Evolutionary conservation across 306 rosid genomes (phyloP), one percentile per base, ranked within the genome.

Genomic region (Aeschynomene evenia): DNA sequence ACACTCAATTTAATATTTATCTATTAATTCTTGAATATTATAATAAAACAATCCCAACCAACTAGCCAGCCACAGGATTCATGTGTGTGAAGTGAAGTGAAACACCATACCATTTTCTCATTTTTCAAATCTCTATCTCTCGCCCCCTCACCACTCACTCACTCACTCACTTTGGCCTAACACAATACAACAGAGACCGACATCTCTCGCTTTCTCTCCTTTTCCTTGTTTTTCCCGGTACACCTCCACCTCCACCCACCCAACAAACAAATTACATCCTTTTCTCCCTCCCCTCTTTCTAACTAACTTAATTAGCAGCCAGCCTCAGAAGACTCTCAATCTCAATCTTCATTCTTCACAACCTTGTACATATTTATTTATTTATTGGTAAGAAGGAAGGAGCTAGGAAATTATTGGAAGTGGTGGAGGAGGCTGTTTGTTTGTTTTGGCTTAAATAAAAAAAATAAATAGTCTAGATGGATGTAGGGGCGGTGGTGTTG

Each of bases 401-500:
- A 2, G 10, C 3, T n/a, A 3, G 9, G 23, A 9, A 64, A 53
- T 50, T 71, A 53, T 50, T 71, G 34, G 18, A 64, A 42, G 34
- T 21, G 55, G 13, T 19, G 14, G 6, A 37, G 43, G 28, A n/a
- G n/a, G 13, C 43, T 5, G 7, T 12, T 15, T 65, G 3, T 4
- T 12, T 12, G n/a, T n/a, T n/a, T n/a, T n/a, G n/a, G n/a, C n/a
- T n/a, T n/a, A n/a, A n/a, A n/a, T n/a, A n/a, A n/a, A n/a, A n/a
- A n/a, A n/a, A n/a, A n/a, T n/a, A n/a, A 28, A 6, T 8, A 19
- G 0, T 20, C 43, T 60, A 34, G 69, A 85, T 83, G 88, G 87
- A 80, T 70, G 77, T 43, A 18, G 79, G 74, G 84, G 66, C 23
- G 23, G 42, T 79, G 33, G 4, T 85, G n/a, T n/a, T 85, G 40